A percentile compares a stretch with the other conserved stretches of the same genome.
phyloP scores from a whole-genome alignment of 2,329 filamentous ascomycete genomes.

The Purpureocillium lavendulum region DNA sequence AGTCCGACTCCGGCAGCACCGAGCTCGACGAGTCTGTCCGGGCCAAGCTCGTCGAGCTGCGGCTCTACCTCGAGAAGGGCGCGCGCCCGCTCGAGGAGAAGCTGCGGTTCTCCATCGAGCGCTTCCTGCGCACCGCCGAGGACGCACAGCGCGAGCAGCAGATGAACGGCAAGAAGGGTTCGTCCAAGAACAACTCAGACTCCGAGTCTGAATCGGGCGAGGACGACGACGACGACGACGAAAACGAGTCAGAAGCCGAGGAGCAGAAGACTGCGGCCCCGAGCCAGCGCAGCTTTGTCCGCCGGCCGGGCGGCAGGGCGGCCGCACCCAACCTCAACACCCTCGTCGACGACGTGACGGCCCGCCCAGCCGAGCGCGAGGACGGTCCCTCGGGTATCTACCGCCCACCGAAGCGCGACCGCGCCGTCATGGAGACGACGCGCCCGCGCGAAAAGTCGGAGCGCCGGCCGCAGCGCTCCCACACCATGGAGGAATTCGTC shows the following conservation, averaged over 20 bases:
- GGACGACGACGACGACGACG: conserved; percentile 26
- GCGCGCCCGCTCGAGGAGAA: conserved; percentile 83
- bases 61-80: conserved; percentile 90
- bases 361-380: conserved; percentile 16
- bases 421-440: conserved; percentile 72
- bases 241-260: too few relatives aligned
- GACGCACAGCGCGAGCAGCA: conserved; percentile 48
- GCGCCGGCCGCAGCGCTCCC: conserved; percentile 61
- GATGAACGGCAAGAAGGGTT: conserved; percentile 12
- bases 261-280: conserved; percentile 17
- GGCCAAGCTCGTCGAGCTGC: conserved; percentile 79
- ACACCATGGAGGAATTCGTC: conserved; percentile 88
- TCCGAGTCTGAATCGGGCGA: conserved; percentile 20
- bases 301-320: conserved; percentile 14
- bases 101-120: conserved; percentile 92
- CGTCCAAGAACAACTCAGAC: conserved; percentile 12
- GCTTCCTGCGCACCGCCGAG: conserved; percentile 81
- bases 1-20: conserved; percentile 18
- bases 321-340: conserved; percentile 22
- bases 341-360: conserved; percentile 23
- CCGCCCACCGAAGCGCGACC: conserved; percentile 78
- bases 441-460: conserved; percentile 51
- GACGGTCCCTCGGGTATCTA: conserved; percentile 62
- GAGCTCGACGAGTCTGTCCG: conserved; percentile 59
- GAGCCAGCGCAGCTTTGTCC: not conserved